Evolutionary conservation across 2,329 filamentous ascomycete genomes (phyloP).

Genomic region (Apiospora hydei): DNA sequence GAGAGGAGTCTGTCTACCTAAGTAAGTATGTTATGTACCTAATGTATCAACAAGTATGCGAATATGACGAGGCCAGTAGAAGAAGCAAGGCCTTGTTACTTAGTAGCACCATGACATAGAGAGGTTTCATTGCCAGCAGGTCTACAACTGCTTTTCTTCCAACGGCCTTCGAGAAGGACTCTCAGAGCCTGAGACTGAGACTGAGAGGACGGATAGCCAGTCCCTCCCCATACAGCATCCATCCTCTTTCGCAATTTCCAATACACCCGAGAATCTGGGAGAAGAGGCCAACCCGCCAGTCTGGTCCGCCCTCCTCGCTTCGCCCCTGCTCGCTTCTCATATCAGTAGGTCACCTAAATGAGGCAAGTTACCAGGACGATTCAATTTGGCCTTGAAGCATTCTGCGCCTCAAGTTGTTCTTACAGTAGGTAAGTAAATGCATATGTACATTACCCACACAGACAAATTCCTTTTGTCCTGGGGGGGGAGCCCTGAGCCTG

Average conservation of each 20-base stretch:
- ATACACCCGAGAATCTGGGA: background rate
- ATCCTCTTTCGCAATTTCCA: background rate
- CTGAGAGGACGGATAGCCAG: background rate
- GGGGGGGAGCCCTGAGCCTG: background rate
- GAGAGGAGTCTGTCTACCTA: background rate
- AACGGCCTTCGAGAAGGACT: background rate
- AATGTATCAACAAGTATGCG: background rate
- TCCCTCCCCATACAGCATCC: background rate
- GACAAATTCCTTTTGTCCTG: background rate
- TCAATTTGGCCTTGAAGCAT: background rate
- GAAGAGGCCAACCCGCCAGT: background rate
- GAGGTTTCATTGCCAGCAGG: background rate
- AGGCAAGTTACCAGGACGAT: background rate
- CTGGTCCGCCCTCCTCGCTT: slow-evolving; percentile 1
- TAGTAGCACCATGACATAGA: background rate
- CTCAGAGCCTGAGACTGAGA: too few species aligned
- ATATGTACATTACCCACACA: too few species aligned
- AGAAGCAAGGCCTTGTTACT: background rate
- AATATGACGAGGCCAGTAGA: background rate
- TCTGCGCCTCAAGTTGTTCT: background rate
- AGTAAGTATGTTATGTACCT: too few species aligned
- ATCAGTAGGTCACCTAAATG: too few species aligned
- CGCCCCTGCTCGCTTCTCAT: slow-evolving; percentile 1
- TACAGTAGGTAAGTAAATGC: background rate
- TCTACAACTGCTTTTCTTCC: background rate